phyloP scores from a whole-genome alignment of 495 filamentous ascomycete species.

The Penicillium bialowiezense region DNA sequence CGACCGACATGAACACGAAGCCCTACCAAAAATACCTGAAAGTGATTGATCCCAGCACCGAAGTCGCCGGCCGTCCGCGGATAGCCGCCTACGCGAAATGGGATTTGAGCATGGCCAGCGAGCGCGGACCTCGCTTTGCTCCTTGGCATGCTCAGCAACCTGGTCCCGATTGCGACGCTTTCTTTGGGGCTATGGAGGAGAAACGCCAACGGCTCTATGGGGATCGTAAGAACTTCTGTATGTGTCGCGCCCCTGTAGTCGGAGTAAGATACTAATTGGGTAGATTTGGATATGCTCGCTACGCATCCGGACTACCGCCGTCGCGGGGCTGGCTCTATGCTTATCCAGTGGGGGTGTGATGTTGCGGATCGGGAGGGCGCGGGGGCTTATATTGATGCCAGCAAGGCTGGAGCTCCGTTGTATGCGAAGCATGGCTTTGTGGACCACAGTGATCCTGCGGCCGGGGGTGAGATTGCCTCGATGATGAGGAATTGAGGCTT shows the following conservation, averaged over 20 bases:
- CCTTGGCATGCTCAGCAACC: constrained; percentile 25
- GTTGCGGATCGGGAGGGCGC: constrained; percentile 34
- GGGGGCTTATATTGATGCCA: constrained; percentile 31
- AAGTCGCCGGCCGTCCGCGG: constrained; percentile 14
- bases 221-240: constrained; percentile 27
- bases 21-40: constrained; percentile 27
- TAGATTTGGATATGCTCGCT: constrained; percentile 48
- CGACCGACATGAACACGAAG: constrained; percentile 18
- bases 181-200: constrained; percentile 15
- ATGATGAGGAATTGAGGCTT: constrained; percentile 3
- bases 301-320: constrained; percentile 47
- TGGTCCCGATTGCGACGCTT: constrained; percentile 11
- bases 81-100: constrained; percentile 30
- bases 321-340: constrained; percentile 48
- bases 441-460: constrained; percentile 17
- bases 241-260: background rate
- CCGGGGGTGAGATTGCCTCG: background rate
- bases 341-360: constrained; percentile 50
- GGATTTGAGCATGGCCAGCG: constrained; percentile 18
- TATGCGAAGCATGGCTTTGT: constrained; percentile 34
- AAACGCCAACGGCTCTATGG: constrained; percentile 23
- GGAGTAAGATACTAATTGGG: background rate
- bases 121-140: constrained; percentile 25
- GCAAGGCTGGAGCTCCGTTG: constrained; percentile 24
- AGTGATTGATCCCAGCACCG: constrained; percentile 17